Evolutionary conservation across 306 rosid species (phyloP), one percentile per base, ranked within the genome.

Genomic region (Boehmeria nivea): DNA sequence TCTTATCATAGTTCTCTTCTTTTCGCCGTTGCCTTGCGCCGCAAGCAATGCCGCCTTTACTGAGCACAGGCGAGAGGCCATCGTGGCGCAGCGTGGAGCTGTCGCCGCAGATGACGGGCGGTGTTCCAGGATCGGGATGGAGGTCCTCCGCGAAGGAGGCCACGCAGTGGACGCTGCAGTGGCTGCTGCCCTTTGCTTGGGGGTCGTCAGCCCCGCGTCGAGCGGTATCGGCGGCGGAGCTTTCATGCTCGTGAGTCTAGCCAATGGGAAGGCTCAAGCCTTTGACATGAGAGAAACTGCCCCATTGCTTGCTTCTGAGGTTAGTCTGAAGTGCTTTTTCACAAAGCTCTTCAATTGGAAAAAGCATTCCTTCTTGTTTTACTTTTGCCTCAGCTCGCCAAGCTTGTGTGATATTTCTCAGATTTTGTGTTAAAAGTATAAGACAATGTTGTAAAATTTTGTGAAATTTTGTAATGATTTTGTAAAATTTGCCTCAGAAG

Each of bases 141-240:
- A 59, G 13, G 75, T 65, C 37, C 78, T 84, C 4, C 70, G 59
- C 0, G 78, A 84, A 51, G 94, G 94, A 57, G 98, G 98, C 10
- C 86, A 84, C 37, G 88, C 83, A 0, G 88, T 74, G 20, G 98
- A 90, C 73, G 98, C 95, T 1, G 74, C 87, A 0, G 91, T 86
- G 61, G 95, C 94, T 23, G 74, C 86, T 38, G 75, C 94, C 58
- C 68, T 90, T 5, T 82, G 98, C 76, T 66, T 86, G 68, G 98
- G 95, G 22, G 85, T 87, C 24, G 95, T 90, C 3, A 78, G 88
- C 64, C 80, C 88, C 6, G 87, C 95, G 16, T 86, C 98, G 7
- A 90, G 98, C 58, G 98, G 98, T 48, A 55, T 86, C 36, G 94
- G 98, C 45, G 97, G 95, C 38, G 91, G 91, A 33, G 80, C 86